Evolutionary conservation across 345 rosid species (phyloP), one percentile per base, ranked within the genome.

Genomic region (Arabidopsis suecica): DNA sequence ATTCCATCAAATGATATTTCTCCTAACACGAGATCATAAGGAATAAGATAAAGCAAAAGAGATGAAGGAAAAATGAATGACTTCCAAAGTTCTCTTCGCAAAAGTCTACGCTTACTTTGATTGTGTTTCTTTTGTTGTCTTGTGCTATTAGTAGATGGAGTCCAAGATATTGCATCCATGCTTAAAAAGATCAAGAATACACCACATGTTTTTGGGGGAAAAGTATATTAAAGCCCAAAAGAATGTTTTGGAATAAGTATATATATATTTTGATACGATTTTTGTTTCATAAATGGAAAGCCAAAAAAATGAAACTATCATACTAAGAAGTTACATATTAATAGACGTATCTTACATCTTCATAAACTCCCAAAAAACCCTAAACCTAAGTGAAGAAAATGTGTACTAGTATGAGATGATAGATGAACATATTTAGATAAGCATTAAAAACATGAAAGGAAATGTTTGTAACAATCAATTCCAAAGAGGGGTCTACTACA

Each of bases 401-500:
- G 5, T 6, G 9, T 6, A 40, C 16, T 58, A 61, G 10, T 12
- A 38, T 42, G 20, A 42, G n/a, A 57, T n/a, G 37, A n/a, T 32
- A n/a, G 9, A 57, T 47, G 22, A 65, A 66, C 38, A 62, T 23
- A 6, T 7, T 22, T 32, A 65, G 65, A 18, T 60, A 25, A 42
- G 69, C 53, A 16, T 65, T 42, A 8, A 47, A 12, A 12, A 40
- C 23, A 30, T 6, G 69, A 50, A 75, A 62, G 44, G 47, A 68
- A 33, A 61, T 62, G 75, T 62, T 57, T 69, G 70, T 40, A 36
- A 44, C 61, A 36, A 71, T 38, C 59, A 77, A 77, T 56, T 70
- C 12, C n/a, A 55, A 69, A 34, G 69, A 68, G 66, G 76, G 80
- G 72, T 77, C 76, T 71, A 77, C 76, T 71, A 77, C 76, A 56